phyloP scores from a whole-genome alignment of 345 rosid genomes.

The Rhodamnia rubescens region DNA sequence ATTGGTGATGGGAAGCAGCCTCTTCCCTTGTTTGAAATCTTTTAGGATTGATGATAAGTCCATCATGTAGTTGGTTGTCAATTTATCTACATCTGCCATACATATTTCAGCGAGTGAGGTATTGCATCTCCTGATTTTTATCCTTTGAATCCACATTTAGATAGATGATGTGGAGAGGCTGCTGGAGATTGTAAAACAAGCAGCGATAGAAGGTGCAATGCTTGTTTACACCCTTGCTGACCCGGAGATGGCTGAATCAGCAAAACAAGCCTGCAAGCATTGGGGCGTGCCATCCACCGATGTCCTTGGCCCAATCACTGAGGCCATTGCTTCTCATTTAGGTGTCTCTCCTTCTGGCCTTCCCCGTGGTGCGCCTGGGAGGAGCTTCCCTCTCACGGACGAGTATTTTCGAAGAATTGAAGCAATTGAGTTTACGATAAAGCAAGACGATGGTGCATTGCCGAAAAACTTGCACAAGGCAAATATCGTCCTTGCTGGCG shows the following conservation, averaged over 20 bases:
- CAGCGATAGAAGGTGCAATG: slow-evolving; percentile 76
- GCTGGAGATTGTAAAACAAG: slow-evolving; percentile 73
- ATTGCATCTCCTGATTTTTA: neutral
- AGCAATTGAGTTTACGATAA: slow-evolving; percentile 84
- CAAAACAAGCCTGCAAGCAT: slow-evolving; percentile 48
- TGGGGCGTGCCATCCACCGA: slow-evolving; percentile 70
- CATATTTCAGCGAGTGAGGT: neutral
- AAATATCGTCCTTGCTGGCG: slow-evolving; percentile 67
- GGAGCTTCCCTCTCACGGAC: slow-evolving; percentile 38
- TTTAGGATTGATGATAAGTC: neutral
- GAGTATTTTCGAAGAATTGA: slow-evolving; percentile 65
- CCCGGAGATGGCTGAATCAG: slow-evolving; percentile 66
- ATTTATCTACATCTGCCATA: neutral
- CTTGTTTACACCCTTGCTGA: slow-evolving; percentile 68
- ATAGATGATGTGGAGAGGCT: slow-evolving; percentile 62
- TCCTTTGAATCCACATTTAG: slow-evolving; percentile 11
- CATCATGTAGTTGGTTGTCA: neutral
- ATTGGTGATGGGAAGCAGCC: neutral
- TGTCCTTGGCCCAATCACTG: slow-evolving; percentile 80
- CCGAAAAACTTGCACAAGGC: slow-evolving; percentile 65
- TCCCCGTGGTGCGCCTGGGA: slow-evolving; percentile 59
- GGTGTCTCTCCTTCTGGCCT: slow-evolving; percentile 82
- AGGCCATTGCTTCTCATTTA: slow-evolving; percentile 64
- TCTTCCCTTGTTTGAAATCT: neutral
- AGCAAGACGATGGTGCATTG: slow-evolving; percentile 79